These are phyloP conservation scores for Rhododendron simsii DNA, from an alignment of 148 eudicot species.

Conservation along the genomic window DNA sequence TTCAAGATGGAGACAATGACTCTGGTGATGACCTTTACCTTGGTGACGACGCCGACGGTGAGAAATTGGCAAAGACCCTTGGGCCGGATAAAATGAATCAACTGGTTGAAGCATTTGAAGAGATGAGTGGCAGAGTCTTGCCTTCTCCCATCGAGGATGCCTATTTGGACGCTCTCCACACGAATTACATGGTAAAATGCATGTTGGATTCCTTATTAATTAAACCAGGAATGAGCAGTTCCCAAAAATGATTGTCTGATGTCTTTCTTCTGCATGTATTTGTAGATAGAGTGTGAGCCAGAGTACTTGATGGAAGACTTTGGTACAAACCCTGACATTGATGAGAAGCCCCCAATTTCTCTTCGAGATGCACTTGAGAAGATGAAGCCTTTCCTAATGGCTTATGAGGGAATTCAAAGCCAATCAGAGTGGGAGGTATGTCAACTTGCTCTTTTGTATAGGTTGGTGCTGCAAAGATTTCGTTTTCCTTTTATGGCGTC, in stretches of 20 bases:
- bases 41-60: conserved; percentile 51
- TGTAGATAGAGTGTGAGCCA: conserved; percentile 90
- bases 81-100: conserved; percentile 53
- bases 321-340: conserved; percentile 75
- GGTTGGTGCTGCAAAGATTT: neutral
- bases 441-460: conserved; percentile 1
- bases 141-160: conserved; percentile 67
- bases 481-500: neutral
- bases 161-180: conserved; percentile 56
- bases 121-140: conserved; percentile 38
- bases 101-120: conserved; percentile 65
- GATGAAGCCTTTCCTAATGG: conserved; percentile 84
- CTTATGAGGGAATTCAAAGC: conserved; percentile 62
- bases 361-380: conserved; percentile 86
- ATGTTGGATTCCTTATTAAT: neutral
- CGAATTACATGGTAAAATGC: conserved; percentile 56
- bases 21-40: conserved; percentile 11
- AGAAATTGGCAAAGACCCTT: conserved; percentile 50
- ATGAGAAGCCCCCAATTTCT: conserved; percentile 78
- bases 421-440: conserved; percentile 95
- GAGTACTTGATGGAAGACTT: conserved; percentile 83
- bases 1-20: conserved; percentile 30
- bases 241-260: neutral
- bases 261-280: neutral
- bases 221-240: neutral